These are phyloP conservation scores for Aquilaria malaccensis DNA, from an alignment of 345 rosid species.

Conservation along the genomic window DNA sequence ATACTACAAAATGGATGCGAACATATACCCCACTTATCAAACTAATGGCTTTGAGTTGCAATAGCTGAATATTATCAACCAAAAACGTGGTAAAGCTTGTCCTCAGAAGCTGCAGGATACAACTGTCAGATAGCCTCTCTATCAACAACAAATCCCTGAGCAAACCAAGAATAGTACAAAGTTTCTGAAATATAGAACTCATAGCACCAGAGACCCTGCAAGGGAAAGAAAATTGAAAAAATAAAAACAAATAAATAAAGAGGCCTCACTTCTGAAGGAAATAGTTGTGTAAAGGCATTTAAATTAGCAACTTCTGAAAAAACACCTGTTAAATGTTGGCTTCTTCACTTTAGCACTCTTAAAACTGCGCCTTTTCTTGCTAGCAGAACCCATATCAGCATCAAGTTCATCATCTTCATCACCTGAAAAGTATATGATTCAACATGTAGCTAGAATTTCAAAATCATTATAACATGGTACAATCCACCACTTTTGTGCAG, in stretches of 20 bases:
- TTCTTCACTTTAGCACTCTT: conserved; percentile 76
- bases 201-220: conserved; percentile 84
- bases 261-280: neutral
- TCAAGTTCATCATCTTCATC: conserved; percentile 87
- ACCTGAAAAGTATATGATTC: conserved; percentile 33
- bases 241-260: conserved; percentile 11
- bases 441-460: conserved; percentile 2
- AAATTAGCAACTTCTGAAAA: conserved; percentile 19
- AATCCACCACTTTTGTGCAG: conserved; percentile 6
- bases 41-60: conserved; percentile 93
- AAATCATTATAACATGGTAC: neutral
- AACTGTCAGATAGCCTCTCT: conserved; percentile 95
- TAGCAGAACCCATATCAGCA: conserved; percentile 61
- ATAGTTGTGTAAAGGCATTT: conserved; percentile 10
- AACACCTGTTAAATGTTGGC: conserved; percentile 61
- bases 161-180: conserved; percentile 85
- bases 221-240: conserved; percentile 17
- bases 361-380: conserved; percentile 62
- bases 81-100: conserved; percentile 79
- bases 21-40: conserved; percentile 74
- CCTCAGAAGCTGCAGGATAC: conserved; percentile 85
- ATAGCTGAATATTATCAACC: conserved; percentile 94
- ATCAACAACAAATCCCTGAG: conserved; percentile 81
- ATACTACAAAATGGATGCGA: conserved; percentile 8
- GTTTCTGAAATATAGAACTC: conserved; percentile 76